Evolutionary conservation across 2,329 filamentous ascomycete species (phyloP), one percentile per base, ranked within the genome.

Genomic region (Xylariaceae sp.): DNA sequence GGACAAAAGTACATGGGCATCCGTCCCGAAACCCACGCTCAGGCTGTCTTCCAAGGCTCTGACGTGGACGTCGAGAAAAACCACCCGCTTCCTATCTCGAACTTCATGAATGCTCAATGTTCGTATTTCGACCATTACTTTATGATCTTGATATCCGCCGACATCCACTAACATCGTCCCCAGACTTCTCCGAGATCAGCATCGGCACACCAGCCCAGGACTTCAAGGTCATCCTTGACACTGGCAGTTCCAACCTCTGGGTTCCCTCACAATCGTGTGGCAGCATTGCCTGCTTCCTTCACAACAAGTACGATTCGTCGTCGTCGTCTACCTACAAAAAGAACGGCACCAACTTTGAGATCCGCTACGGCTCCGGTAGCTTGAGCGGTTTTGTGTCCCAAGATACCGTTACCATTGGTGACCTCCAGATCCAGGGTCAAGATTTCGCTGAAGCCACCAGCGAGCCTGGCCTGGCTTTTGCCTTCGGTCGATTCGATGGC

Each of bases 31-130:
- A 75, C 76, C 65, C 88, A 91, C 69, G 78, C 82, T 72, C 84
- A 92, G 67, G 85, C 88, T 74, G 86, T 95, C 76, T 95, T 96
- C 82, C 87, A 87, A 73, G 84, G 89, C 68, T 83, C 86, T 59
- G 83, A 86, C 55, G 77, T 90, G 71, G 80, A 88, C 67, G 76
- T 80, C 58, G 82, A 89, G 65, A 80, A 77, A 65, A 82, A 84
- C 61, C 93, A 97, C 77, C 85, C 87, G 59, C 89, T 99, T 48
- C 90, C 93, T 60, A 87, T 99, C 70, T 90, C 86, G 78, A 99
- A 99, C 86, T 99, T 97, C 80, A 80, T 97, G 81, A 99, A 99
- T 73, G 94, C 94, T 61, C 94, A 99, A 79, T 99, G 92, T 96
- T 88, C 72, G 89, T 79, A 56, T 30, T 41, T 44, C 39, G n/a